Evolutionary conservation across 345 rosid genomes (phyloP), one percentile per base, ranked within the genome.

Genomic region (Barbarea vulgaris): DNA sequence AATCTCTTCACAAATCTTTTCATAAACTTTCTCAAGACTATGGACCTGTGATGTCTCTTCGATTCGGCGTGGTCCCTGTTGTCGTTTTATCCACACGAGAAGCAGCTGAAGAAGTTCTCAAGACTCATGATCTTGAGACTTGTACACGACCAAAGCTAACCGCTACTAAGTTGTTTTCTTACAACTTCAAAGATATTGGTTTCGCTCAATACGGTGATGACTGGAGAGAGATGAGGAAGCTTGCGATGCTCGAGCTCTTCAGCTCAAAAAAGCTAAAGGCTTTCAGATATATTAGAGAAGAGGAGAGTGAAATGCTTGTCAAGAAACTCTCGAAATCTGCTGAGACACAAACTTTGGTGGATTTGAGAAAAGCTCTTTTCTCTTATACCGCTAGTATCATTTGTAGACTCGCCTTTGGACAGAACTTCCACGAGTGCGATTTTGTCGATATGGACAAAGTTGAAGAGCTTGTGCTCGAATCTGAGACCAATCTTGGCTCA

Each of bases 11-110:
- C 44, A 75, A 64, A 44, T 48, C 80, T 36, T 73, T 83, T 6
- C 51, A 60, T 21, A 52, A 70, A 7, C 73, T 86, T 9, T 76
- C 91, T 67, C 70, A 58, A 25, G 67, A 81, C 51, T 76, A 89
- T 8, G 91, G 89, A 6, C 85, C 81, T 0, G 83, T 85, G 64
- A 70, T 87, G 86, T 73, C 58, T 50, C 68, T 87, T 13, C 80
- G 30, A 4, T 78, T 84, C 0, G 90, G 88, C 1, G 67, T 42
- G 3, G 73, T 81, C 3, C 87, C 85, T 1, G 75, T 81, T 9
- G 67, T 85, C 6, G 68, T 86, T 0, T 65, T 86, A 52, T 83
- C 87, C 14, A 84, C 87, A 0, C 70, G 85, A 4, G 80, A 77
- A 46, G 82, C 87, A 0, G 90, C 87, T 10, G 74, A 64, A 55